Evolutionary conservation across 2,329 filamentous ascomycete genomes (phyloP), one percentile per base, ranked within the genome.

Genomic region (Aspergillus ibericus): DNA sequence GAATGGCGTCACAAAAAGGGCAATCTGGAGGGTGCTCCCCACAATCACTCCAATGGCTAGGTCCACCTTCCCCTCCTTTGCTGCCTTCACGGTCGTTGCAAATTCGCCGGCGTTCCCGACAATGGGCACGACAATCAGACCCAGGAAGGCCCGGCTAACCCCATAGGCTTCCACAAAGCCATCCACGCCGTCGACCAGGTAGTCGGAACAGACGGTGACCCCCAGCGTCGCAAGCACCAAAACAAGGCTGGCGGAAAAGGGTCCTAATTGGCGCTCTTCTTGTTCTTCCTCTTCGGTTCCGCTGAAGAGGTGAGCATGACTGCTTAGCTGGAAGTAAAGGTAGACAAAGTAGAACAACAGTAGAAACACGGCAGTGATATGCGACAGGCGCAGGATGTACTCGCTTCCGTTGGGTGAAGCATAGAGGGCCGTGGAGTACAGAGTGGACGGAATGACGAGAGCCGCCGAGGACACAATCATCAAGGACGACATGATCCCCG

Each of bases 401-500:
- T 58, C 44, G 27, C 58, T 53, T 13, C 62, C 52, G 0, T 57
- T 56, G 1, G 51, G 36, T 10, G 55, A 56, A 13, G 56, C 55
- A 20, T 56, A 53, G 4, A 55, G 53, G 9, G 59, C 60, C 6
- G 59, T 67, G 15, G 63, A 60, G 53, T 60, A 63, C 35, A 66
- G 48, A 2, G 65, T 59, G 9, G 62, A 63, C 8, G 92, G 92
- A 13, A 96, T 90, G 63, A 96, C 92, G 61, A 96, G 82, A 62
- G 86, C 87, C 34, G 88, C 88, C 27, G 92, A 88, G 12, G 88
- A 86, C 7, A 93, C 81, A 20, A 90, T 88, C 35, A 93, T 83
- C 55, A 93, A 76, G 57, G 87, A 90, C 7, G 90, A 87, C 4
- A 91, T 88, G 0, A 91, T 95, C 71, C 93, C 91, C 1, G 91